Evolutionary conservation across 371 early-diverging fungal genomes (phyloP).

Genomic region (Mucor saturninus): DNA sequence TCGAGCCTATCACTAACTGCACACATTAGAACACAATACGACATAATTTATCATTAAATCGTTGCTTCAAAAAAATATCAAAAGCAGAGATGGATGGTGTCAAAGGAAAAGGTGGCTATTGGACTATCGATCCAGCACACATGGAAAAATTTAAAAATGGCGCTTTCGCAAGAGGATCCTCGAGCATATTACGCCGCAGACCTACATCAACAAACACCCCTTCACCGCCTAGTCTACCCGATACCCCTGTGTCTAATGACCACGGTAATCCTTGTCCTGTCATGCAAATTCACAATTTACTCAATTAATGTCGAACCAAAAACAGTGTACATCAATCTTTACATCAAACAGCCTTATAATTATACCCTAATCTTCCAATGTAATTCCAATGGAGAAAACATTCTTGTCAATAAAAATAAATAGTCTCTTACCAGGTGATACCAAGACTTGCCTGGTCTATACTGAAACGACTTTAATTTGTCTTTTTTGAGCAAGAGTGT

Average conservation of each 20-base stretch:
- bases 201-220: background rate
- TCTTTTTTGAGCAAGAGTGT: too few species aligned
- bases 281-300: slow-evolving; percentile 15
- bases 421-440: too few species aligned
- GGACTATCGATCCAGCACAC: slow-evolving; percentile 55
- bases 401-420: too few species aligned
- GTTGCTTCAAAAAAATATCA: slow-evolving; percentile 73
- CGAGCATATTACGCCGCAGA: slow-evolving; percentile 24
- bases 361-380: too few species aligned
- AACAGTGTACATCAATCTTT: too few species aligned
- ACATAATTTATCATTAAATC: slow-evolving; percentile 81
- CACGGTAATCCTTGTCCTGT: slow-evolving; percentile 10
- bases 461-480: too few species aligned
- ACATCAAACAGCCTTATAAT: too few species aligned
- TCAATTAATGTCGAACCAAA: slow-evolving; percentile 1
- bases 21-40: slow-evolving; percentile 71
- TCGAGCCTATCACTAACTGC: background rate
- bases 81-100: slow-evolving; percentile 56
- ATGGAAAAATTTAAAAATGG: slow-evolving; percentile 43
- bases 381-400: too few species aligned
- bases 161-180: slow-evolving; percentile 37
- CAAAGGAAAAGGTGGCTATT: slow-evolving; percentile 62
- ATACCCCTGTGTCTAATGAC: background rate
- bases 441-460: too few species aligned
- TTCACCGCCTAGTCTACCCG: background rate